Evolutionary conservation across 768 basidiomycete species (phyloP).

Genomic region (Tephrocybe rancida): DNA sequence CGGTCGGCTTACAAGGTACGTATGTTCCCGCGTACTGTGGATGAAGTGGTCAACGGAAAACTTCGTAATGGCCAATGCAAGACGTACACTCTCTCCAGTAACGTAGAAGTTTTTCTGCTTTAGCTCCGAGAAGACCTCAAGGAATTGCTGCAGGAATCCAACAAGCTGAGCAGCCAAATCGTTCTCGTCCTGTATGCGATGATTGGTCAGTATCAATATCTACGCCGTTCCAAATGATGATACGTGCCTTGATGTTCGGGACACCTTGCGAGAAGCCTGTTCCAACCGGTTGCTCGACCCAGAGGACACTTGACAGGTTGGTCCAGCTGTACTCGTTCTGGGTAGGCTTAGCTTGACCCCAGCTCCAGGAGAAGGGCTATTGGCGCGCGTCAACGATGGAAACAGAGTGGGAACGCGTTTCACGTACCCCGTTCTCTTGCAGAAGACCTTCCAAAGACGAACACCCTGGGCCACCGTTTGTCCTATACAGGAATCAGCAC

Average conservation of each 20-base stretch:
- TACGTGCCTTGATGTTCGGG: slow-evolving; percentile 59
- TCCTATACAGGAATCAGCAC: slow-evolving; percentile 45
- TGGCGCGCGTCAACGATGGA: not conserved
- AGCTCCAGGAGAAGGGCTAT: slow-evolving; percentile 70
- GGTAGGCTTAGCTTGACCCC: slow-evolving; percentile 64
- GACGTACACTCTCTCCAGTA: slow-evolving; percentile 73
- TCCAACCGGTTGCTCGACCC: slow-evolving; percentile 80
- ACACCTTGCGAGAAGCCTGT: slow-evolving; percentile 76
- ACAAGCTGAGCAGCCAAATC: slow-evolving; percentile 50
- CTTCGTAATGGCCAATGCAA: not conserved
- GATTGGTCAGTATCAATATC: not conserved
- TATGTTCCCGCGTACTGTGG: slow-evolving; percentile 70
- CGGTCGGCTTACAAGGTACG: slow-evolving; percentile 45
- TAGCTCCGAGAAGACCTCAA: slow-evolving; percentile 72
- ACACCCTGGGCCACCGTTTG: slow-evolving; percentile 82
- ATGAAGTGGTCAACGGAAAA: slow-evolving; percentile 1
- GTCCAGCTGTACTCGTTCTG: slow-evolving; percentile 77
- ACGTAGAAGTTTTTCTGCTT: slow-evolving; percentile 74
- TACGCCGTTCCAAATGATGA: not conserved
- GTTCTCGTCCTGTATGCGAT: slow-evolving; percentile 42
- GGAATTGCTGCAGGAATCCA: slow-evolving; percentile 75
- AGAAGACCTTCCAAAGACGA: slow-evolving; percentile 72
- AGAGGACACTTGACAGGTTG: slow-evolving; percentile 75
- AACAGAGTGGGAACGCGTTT: not conserved
- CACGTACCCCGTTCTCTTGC: slow-evolving; percentile 73